These are phyloP conservation scores for Cladorrhinum sp. DNA, from an alignment of 2,329 filamentous ascomycete genomes.

Conservation along the genomic window DNA sequence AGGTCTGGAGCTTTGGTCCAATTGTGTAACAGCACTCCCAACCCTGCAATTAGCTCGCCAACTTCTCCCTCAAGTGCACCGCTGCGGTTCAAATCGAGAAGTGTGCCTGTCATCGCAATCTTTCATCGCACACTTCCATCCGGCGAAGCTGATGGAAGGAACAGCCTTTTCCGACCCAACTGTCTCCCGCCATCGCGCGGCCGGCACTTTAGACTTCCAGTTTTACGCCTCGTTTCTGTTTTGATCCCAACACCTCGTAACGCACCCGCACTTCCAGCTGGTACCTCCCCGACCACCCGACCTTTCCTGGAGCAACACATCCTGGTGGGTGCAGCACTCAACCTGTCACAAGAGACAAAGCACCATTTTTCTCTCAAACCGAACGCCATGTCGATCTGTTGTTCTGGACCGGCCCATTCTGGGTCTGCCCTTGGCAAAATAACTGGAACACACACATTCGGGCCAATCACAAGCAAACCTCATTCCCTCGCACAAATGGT, in stretches of 20 bases:
- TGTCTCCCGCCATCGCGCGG: background rate
- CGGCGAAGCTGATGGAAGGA: background rate
- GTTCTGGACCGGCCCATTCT: conserved; percentile 26
- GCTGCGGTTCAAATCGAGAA: background rate
- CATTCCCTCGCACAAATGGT: conserved; percentile 5
- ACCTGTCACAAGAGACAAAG: background rate
- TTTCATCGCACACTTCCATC: background rate
- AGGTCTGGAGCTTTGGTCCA: conserved; percentile 23
- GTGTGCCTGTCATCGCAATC: background rate
- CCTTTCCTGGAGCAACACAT: too few species aligned
- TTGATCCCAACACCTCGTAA: background rate
- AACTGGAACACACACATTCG: background rate
- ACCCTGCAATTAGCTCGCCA: conserved; percentile 11
- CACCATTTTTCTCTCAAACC: background rate
- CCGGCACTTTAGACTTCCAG: background rate
- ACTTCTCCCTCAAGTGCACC: background rate
- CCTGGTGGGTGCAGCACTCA: too few species aligned
- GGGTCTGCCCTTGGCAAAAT: conserved; percentile 6
- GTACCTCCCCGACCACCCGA: background rate
- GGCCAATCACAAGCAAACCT: conserved; percentile 10
- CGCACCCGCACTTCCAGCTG: background rate
- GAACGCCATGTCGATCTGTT: conserved; percentile 7
- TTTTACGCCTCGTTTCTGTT: background rate
- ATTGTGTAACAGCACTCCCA: conserved; percentile 3
- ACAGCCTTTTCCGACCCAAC: background rate